A percentile compares a stretch with the other conserved stretches of the same genome.
Conservation (phyloP, 2,329 filamentous ascomycete species). For the Trichothecium sympodiale region DNA sequence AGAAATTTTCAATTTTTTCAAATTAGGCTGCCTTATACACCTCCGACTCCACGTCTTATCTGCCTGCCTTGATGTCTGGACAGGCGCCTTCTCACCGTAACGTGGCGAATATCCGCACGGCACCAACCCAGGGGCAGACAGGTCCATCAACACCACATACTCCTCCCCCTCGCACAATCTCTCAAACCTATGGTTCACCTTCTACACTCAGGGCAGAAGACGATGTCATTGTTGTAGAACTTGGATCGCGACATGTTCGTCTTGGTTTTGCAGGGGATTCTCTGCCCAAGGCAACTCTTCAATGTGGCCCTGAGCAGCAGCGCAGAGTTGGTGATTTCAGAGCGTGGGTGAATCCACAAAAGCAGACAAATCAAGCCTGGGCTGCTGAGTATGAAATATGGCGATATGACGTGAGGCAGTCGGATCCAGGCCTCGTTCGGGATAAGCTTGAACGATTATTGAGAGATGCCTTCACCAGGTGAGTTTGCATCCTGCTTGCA, state of each 20-base stretch:
- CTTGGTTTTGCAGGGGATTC: conserved; percentile 82
- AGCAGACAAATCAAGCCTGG: conserved; percentile 42
- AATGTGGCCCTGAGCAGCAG: conserved; percentile 65
- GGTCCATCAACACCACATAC: conserved; percentile 46
- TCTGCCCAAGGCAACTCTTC: conserved; percentile 57
- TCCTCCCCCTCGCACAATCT: conserved; percentile 37
- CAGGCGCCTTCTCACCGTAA: conserved; percentile 43
- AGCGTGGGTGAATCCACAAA: conserved; percentile 47
- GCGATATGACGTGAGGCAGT: conserved; percentile 58
- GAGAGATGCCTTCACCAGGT: conserved; percentile 73
- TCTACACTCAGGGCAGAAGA: conserved; percentile 64
- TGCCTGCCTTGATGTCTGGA: conserved; percentile 29
- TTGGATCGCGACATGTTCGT: conserved; percentile 68
- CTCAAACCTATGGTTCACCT: conserved; percentile 46
- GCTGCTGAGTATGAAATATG: conserved; percentile 63
- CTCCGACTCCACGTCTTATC: too few species aligned
- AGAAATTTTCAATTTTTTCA: too few species aligned
- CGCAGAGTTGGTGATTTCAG: conserved; percentile 74
- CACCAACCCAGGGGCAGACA: conserved; percentile 20
- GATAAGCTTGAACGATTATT: conserved; percentile 80
- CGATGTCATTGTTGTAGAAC: conserved; percentile 71
- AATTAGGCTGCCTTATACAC: too few species aligned
- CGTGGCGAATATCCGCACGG: conserved; percentile 44
- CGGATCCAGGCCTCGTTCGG: conserved; percentile 69
- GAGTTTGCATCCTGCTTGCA: too few species aligned